phyloP scores from a whole-genome alignment of 179 eudicot genomes.

The Nepenthes alata region DNA sequence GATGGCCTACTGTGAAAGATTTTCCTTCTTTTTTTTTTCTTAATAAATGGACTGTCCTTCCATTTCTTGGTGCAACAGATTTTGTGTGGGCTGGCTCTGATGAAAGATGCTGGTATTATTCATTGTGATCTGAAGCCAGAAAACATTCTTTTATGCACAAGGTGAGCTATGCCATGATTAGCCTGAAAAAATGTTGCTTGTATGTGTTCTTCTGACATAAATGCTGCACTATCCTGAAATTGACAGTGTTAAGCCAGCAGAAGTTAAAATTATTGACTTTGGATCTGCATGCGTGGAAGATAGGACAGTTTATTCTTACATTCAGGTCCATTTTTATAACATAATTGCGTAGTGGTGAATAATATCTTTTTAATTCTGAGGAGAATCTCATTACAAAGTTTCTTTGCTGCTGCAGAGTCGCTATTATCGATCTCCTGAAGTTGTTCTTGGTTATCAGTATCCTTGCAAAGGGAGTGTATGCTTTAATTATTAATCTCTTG shows the following conservation, averaged over 20 bases:
- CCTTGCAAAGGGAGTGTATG: slow-evolving; percentile 23
- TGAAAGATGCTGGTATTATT: slow-evolving; percentile 96
- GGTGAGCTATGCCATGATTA: slow-evolving; percentile 36
- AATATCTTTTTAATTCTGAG: slow-evolving; percentile 3
- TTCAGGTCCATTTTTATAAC: slow-evolving; percentile 47
- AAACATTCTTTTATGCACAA: slow-evolving; percentile 86
- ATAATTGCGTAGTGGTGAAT: not conserved
- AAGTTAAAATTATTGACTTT: slow-evolving; percentile 90
- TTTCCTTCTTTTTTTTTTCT: not conserved
- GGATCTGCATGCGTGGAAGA: slow-evolving; percentile 99
- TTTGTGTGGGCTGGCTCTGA: slow-evolving; percentile 73
- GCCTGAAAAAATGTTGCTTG: not conserved
- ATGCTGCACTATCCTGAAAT: slow-evolving; percentile 17
- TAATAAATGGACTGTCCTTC: not conserved
- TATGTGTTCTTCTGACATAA: not conserved
- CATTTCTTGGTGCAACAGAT: slow-evolving; percentile 32
- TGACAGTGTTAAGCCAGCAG: slow-evolving; percentile 77
- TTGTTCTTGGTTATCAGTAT: slow-evolving; percentile 98
- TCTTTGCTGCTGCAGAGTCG: slow-evolving; percentile 67
- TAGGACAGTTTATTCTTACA: slow-evolving; percentile 92
- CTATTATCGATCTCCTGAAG: slow-evolving; percentile 99
- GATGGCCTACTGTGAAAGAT: not conserved
- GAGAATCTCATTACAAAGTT: slow-evolving; percentile 4
- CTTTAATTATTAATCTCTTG: not conserved
- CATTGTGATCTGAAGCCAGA: slow-evolving; percentile 99